phyloP scores from a whole-genome alignment of 345 rosid species.

The Laguncularia racemosa region DNA sequence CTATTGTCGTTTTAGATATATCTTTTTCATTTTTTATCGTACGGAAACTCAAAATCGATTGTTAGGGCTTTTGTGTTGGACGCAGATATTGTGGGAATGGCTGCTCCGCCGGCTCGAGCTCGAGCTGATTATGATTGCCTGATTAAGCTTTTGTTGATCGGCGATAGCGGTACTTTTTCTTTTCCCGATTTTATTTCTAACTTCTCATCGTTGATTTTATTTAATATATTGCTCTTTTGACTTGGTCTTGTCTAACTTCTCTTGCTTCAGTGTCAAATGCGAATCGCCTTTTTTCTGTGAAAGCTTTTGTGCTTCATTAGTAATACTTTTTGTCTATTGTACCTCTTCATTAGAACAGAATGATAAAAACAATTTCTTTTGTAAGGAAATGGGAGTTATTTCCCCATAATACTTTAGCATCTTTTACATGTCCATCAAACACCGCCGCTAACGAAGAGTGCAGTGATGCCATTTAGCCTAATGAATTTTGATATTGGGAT shows the following conservation, averaged over 20 bases:
- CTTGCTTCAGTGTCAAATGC: background rate
- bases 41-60: background rate
- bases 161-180: constrained; percentile 46
- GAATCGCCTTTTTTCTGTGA: background rate
- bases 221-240: background rate
- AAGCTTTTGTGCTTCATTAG: no score
- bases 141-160: constrained; percentile 61
- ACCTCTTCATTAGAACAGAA: no score
- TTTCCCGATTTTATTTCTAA: background rate
- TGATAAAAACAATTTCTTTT: no score
- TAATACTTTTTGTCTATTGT: no score
- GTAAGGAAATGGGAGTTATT: no score
- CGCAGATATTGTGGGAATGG: constrained; percentile 20
- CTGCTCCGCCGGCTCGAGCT: constrained; percentile 77
- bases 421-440: no score
- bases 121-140: constrained; percentile 79
- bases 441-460: no score
- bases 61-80: constrained; percentile 24
- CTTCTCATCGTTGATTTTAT: background rate
- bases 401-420: no score
- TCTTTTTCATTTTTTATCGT: constrained; percentile 6
- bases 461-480: no score
- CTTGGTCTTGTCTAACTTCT: background rate
- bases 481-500: no score
- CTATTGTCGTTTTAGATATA: background rate